A percentile compares a stretch with the other conserved stretches of the same genome.
Conservation (phyloP, 345 rosid genomes). For the Pistacia integerrima region DNA sequence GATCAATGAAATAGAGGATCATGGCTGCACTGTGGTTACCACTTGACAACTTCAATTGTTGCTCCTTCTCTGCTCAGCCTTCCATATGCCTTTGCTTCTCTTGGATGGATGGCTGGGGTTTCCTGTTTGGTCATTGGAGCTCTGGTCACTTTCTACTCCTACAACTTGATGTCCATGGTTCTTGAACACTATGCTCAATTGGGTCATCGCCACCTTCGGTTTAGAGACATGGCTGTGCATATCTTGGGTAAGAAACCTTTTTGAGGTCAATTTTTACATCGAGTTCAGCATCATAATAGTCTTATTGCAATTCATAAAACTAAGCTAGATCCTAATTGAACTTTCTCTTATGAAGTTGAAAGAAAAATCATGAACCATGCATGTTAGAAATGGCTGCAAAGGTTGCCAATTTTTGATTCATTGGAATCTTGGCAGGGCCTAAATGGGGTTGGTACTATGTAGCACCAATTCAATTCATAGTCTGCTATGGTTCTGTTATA, state of each 20-base stretch:
- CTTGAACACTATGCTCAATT: slow-evolving; percentile 66
- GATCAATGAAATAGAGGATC: slow-evolving; percentile 47
- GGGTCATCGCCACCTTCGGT: slow-evolving; percentile 78
- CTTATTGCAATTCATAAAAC: background rate
- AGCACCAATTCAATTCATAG: slow-evolving; percentile 82
- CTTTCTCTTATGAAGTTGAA: background rate
- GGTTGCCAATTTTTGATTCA: too few species aligned
- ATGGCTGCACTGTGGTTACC: slow-evolving; percentile 86
- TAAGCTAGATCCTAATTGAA: background rate
- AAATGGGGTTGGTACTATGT: slow-evolving; percentile 80
- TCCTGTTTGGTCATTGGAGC: slow-evolving; percentile 57
- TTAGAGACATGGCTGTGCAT: slow-evolving; percentile 81
- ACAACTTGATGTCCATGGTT: slow-evolving; percentile 74
- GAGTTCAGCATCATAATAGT: background rate
- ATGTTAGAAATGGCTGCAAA: background rate
- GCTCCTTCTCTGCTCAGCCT: slow-evolving; percentile 78
- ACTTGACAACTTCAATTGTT: slow-evolving; percentile 87
- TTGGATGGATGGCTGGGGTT: slow-evolving; percentile 73
- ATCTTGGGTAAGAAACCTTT: slow-evolving; percentile 53
- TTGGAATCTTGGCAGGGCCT: slow-evolving; percentile 45
- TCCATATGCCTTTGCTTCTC: slow-evolving; percentile 73
- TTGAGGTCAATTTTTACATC: background rate
- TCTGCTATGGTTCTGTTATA: slow-evolving; percentile 79
- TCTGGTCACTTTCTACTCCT: slow-evolving; percentile 73
- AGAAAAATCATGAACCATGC: background rate